Evolutionary conservation across 2,329 filamentous ascomycete genomes (phyloP), one percentile per base, ranked within the genome.

Genomic region (Xylaria hypoxylon): DNA sequence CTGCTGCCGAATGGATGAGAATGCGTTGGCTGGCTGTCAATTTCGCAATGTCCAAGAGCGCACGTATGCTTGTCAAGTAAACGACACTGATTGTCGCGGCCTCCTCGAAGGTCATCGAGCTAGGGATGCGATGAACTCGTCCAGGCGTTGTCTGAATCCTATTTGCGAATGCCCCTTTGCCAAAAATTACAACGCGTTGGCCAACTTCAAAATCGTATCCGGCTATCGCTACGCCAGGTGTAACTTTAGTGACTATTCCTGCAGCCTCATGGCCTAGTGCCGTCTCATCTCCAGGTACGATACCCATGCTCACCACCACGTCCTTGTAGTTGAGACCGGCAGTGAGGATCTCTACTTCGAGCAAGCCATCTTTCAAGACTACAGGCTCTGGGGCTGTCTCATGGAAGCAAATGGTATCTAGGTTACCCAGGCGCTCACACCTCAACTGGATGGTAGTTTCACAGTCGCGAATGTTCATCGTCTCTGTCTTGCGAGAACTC

Each of bases 11-110:
- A 44, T 72, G 70, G 11, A 72, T 71, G 0, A 72, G 56, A 1
- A 71, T 64, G 74, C 26, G 24, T 10, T 72, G 62, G 8, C 74
- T 75, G 1, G 70, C 63, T 17, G 69, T 48, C 1, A 82, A 64
- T 4, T 69, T 57, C 0, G 68, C 68, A 0, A 78, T 22, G 24
- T 78, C 19, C 15, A 73, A 71, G 0, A 82, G 65, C 0, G 71
- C 68, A 26, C 79, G 74, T 5, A 78, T 67, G 1, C 74, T 71
- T 0, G 79, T 79, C 15, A 72, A 13, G 63, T 72, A 79, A 1
- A 76, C 74, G 1, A 73, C n/a, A 1, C 75, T 74, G 17, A 80
- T 69, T 0, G 78, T 76, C 2, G 77, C 76, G 0, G 76, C 79
- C 2, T 77, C 74, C 28, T 75, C 75, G 31, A 77, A 79, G 6